Percentiles rank a stretch among this genome's conserved stretches.
phyloP scores from a whole-genome alignment of 345 rosid species.

The Zanthoxylum bungeanum region DNA sequence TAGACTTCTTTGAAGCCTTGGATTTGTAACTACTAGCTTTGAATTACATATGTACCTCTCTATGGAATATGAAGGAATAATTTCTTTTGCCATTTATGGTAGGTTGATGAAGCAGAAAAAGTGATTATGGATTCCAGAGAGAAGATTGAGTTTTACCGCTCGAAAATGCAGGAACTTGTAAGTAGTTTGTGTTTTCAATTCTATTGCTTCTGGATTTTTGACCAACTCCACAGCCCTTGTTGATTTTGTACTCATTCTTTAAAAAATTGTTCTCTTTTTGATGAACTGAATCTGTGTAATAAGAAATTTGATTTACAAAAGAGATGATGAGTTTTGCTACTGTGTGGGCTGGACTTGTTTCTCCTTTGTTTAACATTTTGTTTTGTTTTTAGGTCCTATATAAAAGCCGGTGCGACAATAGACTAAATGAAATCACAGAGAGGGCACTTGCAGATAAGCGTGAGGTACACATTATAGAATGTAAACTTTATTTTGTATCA shows the following conservation, averaged over 20 bases:
- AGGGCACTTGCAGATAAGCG: constrained; percentile 90
- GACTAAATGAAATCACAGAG: constrained; percentile 90
- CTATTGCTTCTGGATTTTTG: constrained; percentile 1
- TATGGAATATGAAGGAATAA: neutral
- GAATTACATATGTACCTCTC: neutral
- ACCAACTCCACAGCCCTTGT: neutral
- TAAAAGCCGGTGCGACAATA: constrained; percentile 95
- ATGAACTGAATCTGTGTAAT: neutral
- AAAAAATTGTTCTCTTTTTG: too few relatives aligned
- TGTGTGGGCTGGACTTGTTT: neutral
- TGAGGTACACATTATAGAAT: constrained; percentile 78
- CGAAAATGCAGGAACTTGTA: constrained; percentile 97
- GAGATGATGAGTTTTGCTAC: neutral
- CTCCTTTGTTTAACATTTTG: constrained; percentile 3
- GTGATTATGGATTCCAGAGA: constrained; percentile 79
- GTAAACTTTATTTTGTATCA: constrained; percentile 6
- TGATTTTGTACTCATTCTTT: neutral
- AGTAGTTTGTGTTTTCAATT: constrained; percentile 35
- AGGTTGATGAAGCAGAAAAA: constrained; percentile 63
- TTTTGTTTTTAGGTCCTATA: constrained; percentile 58
- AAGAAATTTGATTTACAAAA: neutral
- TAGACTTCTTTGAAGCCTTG: neutral
- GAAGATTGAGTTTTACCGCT: constrained; percentile 88
- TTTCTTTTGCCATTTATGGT: constrained; percentile 17
- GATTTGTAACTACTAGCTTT: neutral